Evolutionary conservation across 257 asterid species (phyloP), one percentile per base, ranked within the genome.

Genomic region (Solanum ossicruentum): DNA sequence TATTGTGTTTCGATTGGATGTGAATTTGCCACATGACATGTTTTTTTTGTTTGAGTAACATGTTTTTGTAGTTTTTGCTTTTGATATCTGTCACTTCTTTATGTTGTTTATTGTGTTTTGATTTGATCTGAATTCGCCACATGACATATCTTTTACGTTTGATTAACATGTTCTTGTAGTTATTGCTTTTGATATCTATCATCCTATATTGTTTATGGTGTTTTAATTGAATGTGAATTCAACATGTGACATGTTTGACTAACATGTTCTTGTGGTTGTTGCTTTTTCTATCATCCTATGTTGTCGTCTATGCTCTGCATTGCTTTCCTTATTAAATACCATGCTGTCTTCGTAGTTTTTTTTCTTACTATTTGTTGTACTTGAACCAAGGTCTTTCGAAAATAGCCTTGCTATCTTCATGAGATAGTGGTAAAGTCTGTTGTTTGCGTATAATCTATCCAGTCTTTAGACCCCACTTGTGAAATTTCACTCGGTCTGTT

Each of bases 321-420:
- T 58, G 7, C 28, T n/a, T 58, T 21, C 66, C 63, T 56, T 56
- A 56, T 56, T 56, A 7, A 8, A 8, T 56, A 18, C 23, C 8
- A 18, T 56, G 23, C 23, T 56, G 17, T 58, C 66, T 58, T 58
- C 0, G 10, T 20, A 0, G 6, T 58, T 20, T 10, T 57, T 20
- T 6, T 10, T 20, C 10, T 58, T n/a, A 0, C 13, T 3, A 20
- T 58, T 58, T 58, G 28, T 20, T 58, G 26, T 12, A 58, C 0
- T 58, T 58, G 28, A 58, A 0, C 0, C 13, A 1, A 0, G 7
- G 11, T 58, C 15, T n/a, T 58, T 10, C 0, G 21, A 0, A n/a
- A n/a, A 10, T 1, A n/a, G 5, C 28, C 28, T 58, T 1, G n/a
- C 66, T 58, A 58, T 32, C 28, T 10, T 0, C 3, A 10, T 0